Percentiles rank a stretch among this genome's conserved stretches.
These are phyloP conservation scores for Fusarium circinatum DNA, from an alignment of 2,329 filamentous ascomycete species.

Conservation along the genomic window DNA sequence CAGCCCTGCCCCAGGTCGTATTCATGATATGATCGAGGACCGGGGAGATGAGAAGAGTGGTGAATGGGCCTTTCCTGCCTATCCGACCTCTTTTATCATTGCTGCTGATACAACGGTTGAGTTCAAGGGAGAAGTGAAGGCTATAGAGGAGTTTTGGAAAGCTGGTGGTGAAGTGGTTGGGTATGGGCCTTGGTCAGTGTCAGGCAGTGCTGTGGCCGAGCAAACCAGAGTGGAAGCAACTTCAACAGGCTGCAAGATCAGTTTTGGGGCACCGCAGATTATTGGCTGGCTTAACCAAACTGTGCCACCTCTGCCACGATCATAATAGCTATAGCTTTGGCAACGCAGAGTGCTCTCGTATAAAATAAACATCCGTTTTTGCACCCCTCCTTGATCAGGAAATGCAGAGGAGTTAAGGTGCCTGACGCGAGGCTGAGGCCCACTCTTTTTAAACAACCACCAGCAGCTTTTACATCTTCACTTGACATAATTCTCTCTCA, in stretches of 20 bases:
- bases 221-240: background rate
- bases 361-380: background rate
- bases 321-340: no score
- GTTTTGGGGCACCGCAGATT: background rate
- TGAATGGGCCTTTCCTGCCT: background rate
- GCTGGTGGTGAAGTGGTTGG: background rate
- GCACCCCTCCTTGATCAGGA: accelerated
- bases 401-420: no score
- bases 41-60: accelerated
- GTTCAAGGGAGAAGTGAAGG: background rate
- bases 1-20: background rate
- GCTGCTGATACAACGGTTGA: background rate
- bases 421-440: no score
- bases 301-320: background rate
- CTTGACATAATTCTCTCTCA: no score
- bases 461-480: no score
- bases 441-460: no score
- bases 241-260: background rate
- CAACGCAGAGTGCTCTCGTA: no score
- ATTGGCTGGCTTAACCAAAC: background rate
- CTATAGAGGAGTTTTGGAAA: background rate
- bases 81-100: background rate
- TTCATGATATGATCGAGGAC: background rate
- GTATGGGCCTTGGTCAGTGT: background rate
- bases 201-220: background rate